Percentiles rank a stretch among this genome's conserved stretches.
These are phyloP conservation scores for Globisporangium cystogenes DNA, from an alignment of 352 stramenopile genomes.

Conservation along the genomic window DNA sequence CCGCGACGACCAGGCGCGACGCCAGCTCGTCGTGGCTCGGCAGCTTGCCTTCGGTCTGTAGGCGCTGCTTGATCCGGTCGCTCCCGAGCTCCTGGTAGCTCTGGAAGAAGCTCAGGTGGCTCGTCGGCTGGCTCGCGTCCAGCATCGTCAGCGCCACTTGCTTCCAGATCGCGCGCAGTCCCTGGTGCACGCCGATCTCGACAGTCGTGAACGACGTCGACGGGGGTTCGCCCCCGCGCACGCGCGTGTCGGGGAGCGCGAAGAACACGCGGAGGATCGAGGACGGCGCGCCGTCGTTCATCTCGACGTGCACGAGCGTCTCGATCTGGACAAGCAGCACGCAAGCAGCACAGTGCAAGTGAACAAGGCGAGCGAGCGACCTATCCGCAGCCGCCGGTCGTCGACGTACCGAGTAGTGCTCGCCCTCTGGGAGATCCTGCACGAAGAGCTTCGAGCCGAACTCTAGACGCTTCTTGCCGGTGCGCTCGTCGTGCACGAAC, in stretches of 20 bases:
- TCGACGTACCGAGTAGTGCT: constrained; percentile 48
- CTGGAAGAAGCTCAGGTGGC: constrained; percentile 14
- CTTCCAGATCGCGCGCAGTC: constrained; percentile 53
- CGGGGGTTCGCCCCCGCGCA: neutral
- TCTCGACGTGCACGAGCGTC: constrained; percentile 33
- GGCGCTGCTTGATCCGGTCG: constrained; percentile 23
- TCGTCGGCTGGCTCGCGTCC: constrained; percentile 25
- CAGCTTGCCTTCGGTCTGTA: constrained; percentile 35
- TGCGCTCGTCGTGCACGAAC: constrained; percentile 20
- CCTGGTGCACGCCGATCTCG: constrained; percentile 31
- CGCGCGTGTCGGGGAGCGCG: constrained; percentile 15
- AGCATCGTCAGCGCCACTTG: constrained; percentile 37
- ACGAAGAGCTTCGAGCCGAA: constrained; percentile 69
- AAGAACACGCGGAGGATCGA: constrained; percentile 42
- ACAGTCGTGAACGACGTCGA: constrained; percentile 24
- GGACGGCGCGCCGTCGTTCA: constrained; percentile 18
- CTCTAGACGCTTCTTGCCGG: constrained; percentile 34
- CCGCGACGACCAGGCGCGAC: constrained; percentile 43
- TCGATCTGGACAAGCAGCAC: constrained; percentile 26
- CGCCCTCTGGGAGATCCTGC: constrained; percentile 38
- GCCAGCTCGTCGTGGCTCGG: constrained; percentile 58
- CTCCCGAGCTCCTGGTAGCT: constrained; percentile 12
- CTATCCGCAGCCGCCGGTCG: neutral
- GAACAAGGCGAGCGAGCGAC: neutral
- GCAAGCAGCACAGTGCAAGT: neutral